phyloP scores from a whole-genome alignment of 1,139 yeast species.

The Schwanniomyces etchellsii region DNA sequence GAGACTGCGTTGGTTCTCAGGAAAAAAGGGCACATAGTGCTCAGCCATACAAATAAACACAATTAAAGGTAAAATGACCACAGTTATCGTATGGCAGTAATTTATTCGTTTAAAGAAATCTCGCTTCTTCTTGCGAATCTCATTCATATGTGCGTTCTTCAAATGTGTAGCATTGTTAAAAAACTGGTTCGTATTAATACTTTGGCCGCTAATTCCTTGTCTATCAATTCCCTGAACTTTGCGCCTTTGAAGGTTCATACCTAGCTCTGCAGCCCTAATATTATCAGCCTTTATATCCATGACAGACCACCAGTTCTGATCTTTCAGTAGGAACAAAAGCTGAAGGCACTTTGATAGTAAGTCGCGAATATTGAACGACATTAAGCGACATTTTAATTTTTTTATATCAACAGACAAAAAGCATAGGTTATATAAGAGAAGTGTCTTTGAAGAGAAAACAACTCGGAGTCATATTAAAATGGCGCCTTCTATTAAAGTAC shows the following conservation, averaged over 20 bases:
- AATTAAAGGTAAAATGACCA: slow-evolving; percentile 25
- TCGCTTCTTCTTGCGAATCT: slow-evolving; percentile 25
- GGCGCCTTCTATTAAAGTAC: slow-evolving; percentile 1
- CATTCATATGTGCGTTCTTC: slow-evolving; percentile 15
- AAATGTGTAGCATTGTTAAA: slow-evolving; percentile 19
- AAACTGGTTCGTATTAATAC: slow-evolving; percentile 7
- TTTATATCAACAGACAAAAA: no score
- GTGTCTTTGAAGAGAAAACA: no score
- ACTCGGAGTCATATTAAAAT: no score
- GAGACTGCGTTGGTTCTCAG: slow-evolving; percentile 21
- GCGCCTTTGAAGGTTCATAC: slow-evolving; percentile 16
- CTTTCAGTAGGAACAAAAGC: no score
- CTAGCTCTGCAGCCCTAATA: no score
- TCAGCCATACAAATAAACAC: slow-evolving; percentile 19
- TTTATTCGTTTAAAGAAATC: slow-evolving; percentile 30
- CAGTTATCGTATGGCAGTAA: slow-evolving; percentile 26
- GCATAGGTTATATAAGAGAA: no score
- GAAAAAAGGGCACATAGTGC: slow-evolving; percentile 14
- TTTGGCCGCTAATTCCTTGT: neutral
- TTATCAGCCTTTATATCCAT: no score
- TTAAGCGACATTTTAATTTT: no score
- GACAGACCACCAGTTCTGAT: no score
- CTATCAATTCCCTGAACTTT: slow-evolving; percentile 11
- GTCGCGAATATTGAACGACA: slow-evolving; percentile 1
- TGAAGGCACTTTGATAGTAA: neutral